A percentile compares a stretch with the other conserved stretches of the same genome.
Conservation (phyloP, 257 asterid species). For the Paulownia fortunei region DNA sequence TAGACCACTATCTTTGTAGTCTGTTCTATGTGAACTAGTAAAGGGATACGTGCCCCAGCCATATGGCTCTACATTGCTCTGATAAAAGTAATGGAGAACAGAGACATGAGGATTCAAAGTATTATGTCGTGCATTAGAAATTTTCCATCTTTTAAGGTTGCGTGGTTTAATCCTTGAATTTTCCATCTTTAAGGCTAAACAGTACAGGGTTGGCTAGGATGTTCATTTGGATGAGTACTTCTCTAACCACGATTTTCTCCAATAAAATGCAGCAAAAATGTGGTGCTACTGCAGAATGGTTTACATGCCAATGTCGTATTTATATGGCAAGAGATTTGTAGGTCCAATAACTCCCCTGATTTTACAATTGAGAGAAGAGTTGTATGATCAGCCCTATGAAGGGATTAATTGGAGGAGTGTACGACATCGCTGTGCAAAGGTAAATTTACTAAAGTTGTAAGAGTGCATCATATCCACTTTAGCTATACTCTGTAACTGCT, state of each 20-base stretch:
- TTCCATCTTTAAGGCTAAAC: not conserved
- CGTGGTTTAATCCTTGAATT: too few species aligned
- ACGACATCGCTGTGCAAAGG: conserved; percentile 72
- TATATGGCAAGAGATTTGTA: conserved; percentile 75
- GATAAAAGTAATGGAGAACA: too few species aligned
- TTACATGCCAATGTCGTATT: conserved; percentile 85
- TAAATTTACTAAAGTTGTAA: not conserved
- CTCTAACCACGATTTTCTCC: not conserved
- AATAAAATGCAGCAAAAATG: conserved; percentile 64
- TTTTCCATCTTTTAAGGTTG: too few species aligned
- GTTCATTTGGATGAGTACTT: not conserved
- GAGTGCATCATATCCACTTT: too few species aligned
- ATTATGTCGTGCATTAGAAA: too few species aligned
- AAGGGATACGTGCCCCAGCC: too few species aligned
- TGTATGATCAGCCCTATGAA: conserved; percentile 63
- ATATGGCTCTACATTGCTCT: too few species aligned
- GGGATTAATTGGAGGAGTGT: conserved; percentile 63
- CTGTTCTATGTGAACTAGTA: too few species aligned
- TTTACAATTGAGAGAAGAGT: conserved; percentile 62
- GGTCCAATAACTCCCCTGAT: conserved; percentile 77
- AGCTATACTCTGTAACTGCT: too few species aligned
- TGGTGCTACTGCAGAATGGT: conserved; percentile 84
- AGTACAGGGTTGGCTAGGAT: not conserved
- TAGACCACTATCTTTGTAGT: not conserved
- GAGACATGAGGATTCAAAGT: too few species aligned